Evolutionary conservation across 225 moss, liverwort and hornwort species (phyloP).

Genomic region (Pseudisothecium myosuroides): DNA sequence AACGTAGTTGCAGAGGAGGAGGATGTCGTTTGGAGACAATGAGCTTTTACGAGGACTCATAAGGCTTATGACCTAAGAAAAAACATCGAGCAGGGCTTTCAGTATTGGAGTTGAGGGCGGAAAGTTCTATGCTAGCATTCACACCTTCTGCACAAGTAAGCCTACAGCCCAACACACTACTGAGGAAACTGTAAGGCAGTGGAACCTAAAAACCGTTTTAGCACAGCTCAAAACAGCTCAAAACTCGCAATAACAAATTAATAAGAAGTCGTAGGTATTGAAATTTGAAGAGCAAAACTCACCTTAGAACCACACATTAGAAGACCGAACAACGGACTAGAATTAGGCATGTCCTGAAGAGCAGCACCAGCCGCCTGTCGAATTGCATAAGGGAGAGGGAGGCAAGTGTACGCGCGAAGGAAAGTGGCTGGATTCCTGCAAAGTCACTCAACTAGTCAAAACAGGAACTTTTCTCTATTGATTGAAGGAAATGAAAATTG

Average conservation of each 20-base stretch:
- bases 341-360: conserved; percentile 76
- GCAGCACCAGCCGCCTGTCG: conserved; percentile 89
- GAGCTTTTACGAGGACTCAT: conserved; percentile 69
- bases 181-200: not conserved
- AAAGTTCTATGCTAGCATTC: not conserved
- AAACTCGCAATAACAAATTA: not conserved
- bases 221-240: not conserved
- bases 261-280: not conserved
- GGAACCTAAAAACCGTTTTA: not conserved
- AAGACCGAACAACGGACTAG: conserved; percentile 76
- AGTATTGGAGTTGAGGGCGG: not conserved
- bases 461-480: not conserved
- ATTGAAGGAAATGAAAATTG: not conserved
- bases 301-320: conserved; percentile 95
- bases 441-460: not conserved
- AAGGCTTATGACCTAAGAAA: conserved; percentile 73
- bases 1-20: conserved; percentile 87
- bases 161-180: not conserved
- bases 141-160: not conserved
- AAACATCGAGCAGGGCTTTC: not conserved
- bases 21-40: conserved; percentile 83
- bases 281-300: not conserved
- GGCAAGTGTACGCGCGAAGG: conserved; percentile 78
- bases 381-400: conserved; percentile 79
- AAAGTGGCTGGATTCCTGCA: conserved; percentile 88